Conservation (phyloP, 441 rosid genomes). For the Arabidopsis lyrata region DNA sequence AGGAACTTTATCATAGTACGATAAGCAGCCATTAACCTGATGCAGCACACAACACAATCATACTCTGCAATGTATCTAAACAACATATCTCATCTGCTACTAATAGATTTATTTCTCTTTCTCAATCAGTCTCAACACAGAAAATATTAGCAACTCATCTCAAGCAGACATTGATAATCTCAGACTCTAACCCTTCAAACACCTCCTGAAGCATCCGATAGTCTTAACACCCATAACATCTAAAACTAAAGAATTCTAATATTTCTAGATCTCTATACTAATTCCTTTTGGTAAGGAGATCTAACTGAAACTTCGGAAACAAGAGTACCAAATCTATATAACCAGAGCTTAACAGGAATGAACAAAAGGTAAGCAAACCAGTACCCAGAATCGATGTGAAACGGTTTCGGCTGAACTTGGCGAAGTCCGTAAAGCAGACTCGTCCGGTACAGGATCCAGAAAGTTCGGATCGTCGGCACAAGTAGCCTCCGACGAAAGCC, state of each 20-base stretch:
- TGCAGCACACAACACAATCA: slow-evolving; percentile 45
- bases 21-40: slow-evolving; percentile 96
- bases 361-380: slow-evolving; percentile 21
- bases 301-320: background rate
- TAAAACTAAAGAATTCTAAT: background rate
- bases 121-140: slow-evolving; percentile 1
- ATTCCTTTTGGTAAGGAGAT: background rate
- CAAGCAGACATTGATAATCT: background rate
- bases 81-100: slow-evolving; percentile 15
- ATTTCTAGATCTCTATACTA: slow-evolving; percentile 21
- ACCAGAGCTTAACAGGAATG: slow-evolving; percentile 9
- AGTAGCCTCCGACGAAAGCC: slow-evolving; percentile 86
- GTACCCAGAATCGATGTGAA: slow-evolving; percentile 97
- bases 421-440: slow-evolving; percentile 59
- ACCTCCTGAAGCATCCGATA: slow-evolving; percentile 4
- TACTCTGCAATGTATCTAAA: slow-evolving; percentile 27
- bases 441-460: slow-evolving; percentile 84
- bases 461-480: slow-evolving; percentile 94
- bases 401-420: slow-evolving; percentile 71
- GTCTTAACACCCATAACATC: background rate
- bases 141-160: background rate
- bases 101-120: background rate
- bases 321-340: background rate
- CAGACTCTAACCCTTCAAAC: slow-evolving; percentile 6
- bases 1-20: slow-evolving; percentile 91